These are phyloP conservation scores for Populus davidiana DNA, from an alignment of 345 rosid genomes.

Conservation along the genomic window DNA sequence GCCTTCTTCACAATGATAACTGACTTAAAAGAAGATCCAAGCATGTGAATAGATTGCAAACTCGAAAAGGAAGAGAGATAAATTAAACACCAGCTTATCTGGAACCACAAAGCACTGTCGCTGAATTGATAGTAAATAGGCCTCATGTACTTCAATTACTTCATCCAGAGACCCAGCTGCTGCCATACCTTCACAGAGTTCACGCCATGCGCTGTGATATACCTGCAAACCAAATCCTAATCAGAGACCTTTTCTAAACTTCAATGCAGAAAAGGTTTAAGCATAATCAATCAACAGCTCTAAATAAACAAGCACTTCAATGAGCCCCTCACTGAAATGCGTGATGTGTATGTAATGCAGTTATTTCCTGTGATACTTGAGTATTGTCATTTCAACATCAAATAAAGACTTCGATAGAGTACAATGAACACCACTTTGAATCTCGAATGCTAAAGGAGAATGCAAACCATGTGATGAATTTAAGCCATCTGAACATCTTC, in stretches of 20 bases:
- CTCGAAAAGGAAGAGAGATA: conserved; percentile 11
- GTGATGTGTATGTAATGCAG: neutral
- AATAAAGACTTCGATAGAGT: neutral
- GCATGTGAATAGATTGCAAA: conserved; percentile 1
- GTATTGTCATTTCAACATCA: neutral
- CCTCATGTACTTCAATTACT: conserved; percentile 94
- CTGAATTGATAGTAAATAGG: conserved; percentile 86
- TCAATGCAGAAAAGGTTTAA: neutral
- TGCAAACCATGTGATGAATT: neutral
- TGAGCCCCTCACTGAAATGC: neutral
- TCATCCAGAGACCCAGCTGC: conserved; percentile 90
- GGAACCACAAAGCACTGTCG: conserved; percentile 97
- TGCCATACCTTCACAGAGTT: conserved; percentile 84
- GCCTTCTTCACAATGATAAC: conserved; percentile 8
- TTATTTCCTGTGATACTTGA: neutral
- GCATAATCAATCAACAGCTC: conserved; percentile 2
- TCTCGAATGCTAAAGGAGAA: neutral
- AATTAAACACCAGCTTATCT: conserved; percentile 73
- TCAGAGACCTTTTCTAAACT: conserved; percentile 10
- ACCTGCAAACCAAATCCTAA: conserved; percentile 53
- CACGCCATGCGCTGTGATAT: conserved; percentile 95
- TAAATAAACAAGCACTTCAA: neutral
- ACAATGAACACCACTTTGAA: neutral
- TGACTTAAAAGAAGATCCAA: conserved; percentile 3
- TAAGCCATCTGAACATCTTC: neutral